Conservation (phyloP, 164 flowering plant genomes). For the Cinnamomum micranthum region DNA sequence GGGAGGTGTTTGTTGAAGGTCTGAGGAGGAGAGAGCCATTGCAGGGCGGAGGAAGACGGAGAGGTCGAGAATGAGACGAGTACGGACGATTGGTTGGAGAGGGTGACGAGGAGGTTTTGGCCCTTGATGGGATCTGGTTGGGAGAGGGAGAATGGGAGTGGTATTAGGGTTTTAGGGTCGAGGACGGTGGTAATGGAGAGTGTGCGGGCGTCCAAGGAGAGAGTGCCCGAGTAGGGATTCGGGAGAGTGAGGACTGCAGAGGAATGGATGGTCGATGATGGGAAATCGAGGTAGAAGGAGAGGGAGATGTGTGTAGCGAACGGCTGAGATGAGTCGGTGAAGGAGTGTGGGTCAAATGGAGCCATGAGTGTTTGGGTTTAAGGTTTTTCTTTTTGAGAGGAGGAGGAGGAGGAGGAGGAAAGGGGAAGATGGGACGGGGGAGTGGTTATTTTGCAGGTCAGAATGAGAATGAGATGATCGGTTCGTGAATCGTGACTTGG, state of each 20-base stretch:
- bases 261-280: constrained; percentile 59
- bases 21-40: constrained; percentile 85
- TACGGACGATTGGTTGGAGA: constrained; percentile 44
- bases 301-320: constrained; percentile 70
- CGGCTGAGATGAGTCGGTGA: constrained; percentile 80
- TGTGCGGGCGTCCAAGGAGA: constrained; percentile 79
- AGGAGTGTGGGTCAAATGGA: constrained; percentile 86
- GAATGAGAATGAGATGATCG: too few relatives aligned
- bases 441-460: neutral
- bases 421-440: neutral
- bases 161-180: constrained; percentile 52
- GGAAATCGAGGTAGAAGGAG: constrained; percentile 72
- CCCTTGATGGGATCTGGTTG: constrained; percentile 50
- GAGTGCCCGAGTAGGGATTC: constrained; percentile 51
- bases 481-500: too few relatives aligned
- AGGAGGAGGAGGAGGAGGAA: neutral
- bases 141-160: constrained; percentile 51
- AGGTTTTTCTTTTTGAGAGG: too few relatives aligned
- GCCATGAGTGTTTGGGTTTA: constrained; percentile 37
- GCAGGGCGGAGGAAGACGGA: constrained; percentile 78
- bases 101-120: constrained; percentile 41
- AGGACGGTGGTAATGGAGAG: constrained; percentile 49
- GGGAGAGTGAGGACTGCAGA: constrained; percentile 65
- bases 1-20: constrained; percentile 59
- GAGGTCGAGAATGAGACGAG: constrained; percentile 47